Conservation (phyloP, 2,329 filamentous ascomycete species). For the Trematosphaeria pertusa region DNA sequence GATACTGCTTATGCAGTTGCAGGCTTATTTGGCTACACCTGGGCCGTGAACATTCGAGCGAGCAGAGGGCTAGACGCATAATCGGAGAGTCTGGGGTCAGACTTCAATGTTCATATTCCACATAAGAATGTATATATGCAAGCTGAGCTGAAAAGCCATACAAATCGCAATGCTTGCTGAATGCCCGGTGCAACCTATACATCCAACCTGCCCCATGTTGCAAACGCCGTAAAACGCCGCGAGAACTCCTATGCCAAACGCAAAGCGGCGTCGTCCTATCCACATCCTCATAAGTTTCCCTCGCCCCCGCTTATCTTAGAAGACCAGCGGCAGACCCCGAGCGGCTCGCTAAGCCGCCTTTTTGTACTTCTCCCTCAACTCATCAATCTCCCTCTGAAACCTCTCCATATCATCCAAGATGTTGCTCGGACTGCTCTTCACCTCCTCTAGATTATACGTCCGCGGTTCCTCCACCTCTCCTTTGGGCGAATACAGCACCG, state of each 20-base stretch:
- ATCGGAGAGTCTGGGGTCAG: too few relatives aligned
- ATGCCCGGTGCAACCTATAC: neutral
- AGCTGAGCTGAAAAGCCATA: neutral
- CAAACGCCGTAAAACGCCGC: neutral
- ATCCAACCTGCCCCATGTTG: too few relatives aligned
- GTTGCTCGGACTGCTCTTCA: conserved; percentile 29
- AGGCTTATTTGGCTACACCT: conserved; percentile 36
- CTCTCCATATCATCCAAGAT: conserved; percentile 49
- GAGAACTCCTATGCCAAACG: neutral
- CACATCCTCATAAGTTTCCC: neutral
- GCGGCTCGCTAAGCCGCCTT: conserved; percentile 19
- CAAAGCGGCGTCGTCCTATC: neutral
- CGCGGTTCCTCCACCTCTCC: conserved; percentile 31
- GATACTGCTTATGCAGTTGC: conserved; percentile 40
- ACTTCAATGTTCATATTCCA: conserved; percentile 4
- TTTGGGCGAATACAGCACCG: conserved; percentile 33
- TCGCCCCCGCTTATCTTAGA: too few relatives aligned
- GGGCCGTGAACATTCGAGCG: conserved; percentile 30
- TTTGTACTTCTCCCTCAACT: conserved; percentile 39
- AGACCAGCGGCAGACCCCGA: conserved; percentile 3
- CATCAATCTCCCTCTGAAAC: conserved; percentile 49
- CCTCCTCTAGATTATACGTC: neutral
- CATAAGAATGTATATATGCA: conserved; percentile 12
- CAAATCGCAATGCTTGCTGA: conserved; percentile 4
- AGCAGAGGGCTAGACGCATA: too few relatives aligned